phyloP scores from a whole-genome alignment of 2,329 filamentous ascomycete genomes.

The Chaetomiaceae sp. region DNA sequence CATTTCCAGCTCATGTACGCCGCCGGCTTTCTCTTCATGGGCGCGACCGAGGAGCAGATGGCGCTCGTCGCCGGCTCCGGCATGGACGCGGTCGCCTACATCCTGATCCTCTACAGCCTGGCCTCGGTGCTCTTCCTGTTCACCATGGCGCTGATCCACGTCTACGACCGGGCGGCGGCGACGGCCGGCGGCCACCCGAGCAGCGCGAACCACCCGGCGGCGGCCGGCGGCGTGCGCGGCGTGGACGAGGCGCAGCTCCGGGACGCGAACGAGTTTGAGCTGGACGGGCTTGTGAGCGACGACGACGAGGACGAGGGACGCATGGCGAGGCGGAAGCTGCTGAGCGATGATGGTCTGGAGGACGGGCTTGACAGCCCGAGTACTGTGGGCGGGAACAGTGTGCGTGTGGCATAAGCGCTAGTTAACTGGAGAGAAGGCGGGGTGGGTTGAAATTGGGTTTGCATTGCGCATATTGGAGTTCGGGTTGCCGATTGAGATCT shows the following conservation, averaged over 20 bases:
- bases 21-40: conserved; percentile 95
- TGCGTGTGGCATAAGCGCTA: conserved; percentile 8
- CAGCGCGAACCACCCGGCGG: conserved; percentile 34
- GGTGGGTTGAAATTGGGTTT: neutral
- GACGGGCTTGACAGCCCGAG: conserved; percentile 40
- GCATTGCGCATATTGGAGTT: conserved; percentile 12
- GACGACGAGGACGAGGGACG: conserved; percentile 67
- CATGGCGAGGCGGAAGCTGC: conserved; percentile 33
- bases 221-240: conserved; percentile 32
- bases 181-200: no score
- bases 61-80: conserved; percentile 62
- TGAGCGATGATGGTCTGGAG: conserved; percentile 29
- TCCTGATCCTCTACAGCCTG: conserved; percentile 84
- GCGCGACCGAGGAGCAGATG: conserved; percentile 96
- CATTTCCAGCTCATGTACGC: conserved; percentile 67
- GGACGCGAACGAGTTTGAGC: conserved; percentile 88
- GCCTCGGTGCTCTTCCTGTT: conserved; percentile 90
- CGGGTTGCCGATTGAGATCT: neutral
- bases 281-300: conserved; percentile 84
- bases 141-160: conserved; percentile 73
- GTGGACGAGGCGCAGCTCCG: conserved; percentile 53
- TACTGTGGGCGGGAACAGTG: conserved; percentile 34
- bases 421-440: neutral
- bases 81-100: conserved; percentile 85
- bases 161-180: conserved; percentile 64